A percentile compares a stretch with the other conserved stretches of the same genome.
phyloP scores from a whole-genome alignment of 1,139 yeast species.

The Trichomonascaceae sp. region DNA sequence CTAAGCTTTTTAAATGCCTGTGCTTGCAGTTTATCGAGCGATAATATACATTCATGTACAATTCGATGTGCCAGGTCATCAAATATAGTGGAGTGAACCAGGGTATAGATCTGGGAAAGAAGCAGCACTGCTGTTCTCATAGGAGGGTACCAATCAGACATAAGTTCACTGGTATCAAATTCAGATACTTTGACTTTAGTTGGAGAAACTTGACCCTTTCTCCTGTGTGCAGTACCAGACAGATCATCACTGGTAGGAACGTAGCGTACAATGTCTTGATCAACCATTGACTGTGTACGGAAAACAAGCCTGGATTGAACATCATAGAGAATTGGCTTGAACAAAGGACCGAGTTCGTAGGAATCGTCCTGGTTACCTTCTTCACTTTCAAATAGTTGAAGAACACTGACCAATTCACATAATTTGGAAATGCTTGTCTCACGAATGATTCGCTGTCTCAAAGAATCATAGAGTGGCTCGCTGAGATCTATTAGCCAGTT shows the following conservation, averaged over 20 bases:
- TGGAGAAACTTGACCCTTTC: constrained; percentile 16
- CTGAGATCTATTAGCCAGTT: constrained; percentile 56
- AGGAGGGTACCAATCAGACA: constrained; percentile 64
- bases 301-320: constrained; percentile 75
- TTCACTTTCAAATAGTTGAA: constrained; percentile 65
- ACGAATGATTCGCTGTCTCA: constrained; percentile 59
- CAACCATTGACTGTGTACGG: constrained; percentile 67
- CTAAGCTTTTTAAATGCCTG: constrained; percentile 38
- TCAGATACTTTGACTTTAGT: constrained; percentile 7
- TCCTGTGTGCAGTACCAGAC: constrained; percentile 45
- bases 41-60: constrained; percentile 69
- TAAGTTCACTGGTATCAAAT: constrained; percentile 25
- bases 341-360: constrained; percentile 48
- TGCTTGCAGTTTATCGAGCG: constrained; percentile 48
- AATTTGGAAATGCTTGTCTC: constrained; percentile 61
- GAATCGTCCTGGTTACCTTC: constrained; percentile 29
- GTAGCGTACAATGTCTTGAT: constrained; percentile 59
- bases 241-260: constrained; percentile 64
- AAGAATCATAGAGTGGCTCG: constrained; percentile 69
- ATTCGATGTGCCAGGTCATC: constrained; percentile 87
- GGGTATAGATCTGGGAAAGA: constrained; percentile 71
- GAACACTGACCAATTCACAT: constrained; percentile 68
- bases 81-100: constrained; percentile 66
- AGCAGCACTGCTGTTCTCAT: constrained; percentile 63
- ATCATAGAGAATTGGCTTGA: constrained; percentile 68